phyloP scores from a whole-genome alignment of 2,329 filamentous ascomycete genomes.

The Trichophyton schoenleinii region DNA sequence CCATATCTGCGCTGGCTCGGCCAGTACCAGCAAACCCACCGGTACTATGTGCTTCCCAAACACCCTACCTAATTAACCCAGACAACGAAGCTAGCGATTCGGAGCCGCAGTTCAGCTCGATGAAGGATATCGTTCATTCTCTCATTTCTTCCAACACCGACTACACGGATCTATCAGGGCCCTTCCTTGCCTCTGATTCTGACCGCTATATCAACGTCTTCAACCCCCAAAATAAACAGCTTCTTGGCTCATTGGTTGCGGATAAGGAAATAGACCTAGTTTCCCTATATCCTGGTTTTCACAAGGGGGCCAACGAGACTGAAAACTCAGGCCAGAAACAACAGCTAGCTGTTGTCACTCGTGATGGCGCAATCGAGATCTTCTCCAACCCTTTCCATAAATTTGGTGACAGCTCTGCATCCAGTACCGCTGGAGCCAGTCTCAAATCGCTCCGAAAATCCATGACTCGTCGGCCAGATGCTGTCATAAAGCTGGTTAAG shows the following conservation, averaged over 20 bases:
- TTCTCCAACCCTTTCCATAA: conserved; percentile 38
- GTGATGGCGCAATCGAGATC: conserved; percentile 38
- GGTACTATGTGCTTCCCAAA: conserved; percentile 40
- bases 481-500: conserved; percentile 33
- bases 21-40: conserved; percentile 31
- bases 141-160: conserved; percentile 28
- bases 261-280: conserved; percentile 34
- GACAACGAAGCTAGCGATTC: conserved; percentile 26
- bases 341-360: conserved; percentile 35
- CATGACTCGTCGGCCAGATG: conserved; percentile 34
- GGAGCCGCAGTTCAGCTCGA: conserved; percentile 35
- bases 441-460: conserved; percentile 35
- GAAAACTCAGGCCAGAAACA: conserved; percentile 24
- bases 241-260: conserved; percentile 38
- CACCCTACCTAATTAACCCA: conserved; percentile 35
- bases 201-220: conserved; percentile 42
- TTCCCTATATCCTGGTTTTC: conserved; percentile 24
- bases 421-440: conserved; percentile 23
- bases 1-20: conserved; percentile 30
- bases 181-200: conserved; percentile 38
- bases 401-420: conserved; percentile 16
- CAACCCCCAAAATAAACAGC: conserved; percentile 30
- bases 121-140: conserved; percentile 38
- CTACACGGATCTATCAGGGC: conserved; percentile 23
- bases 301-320: conserved; percentile 11